Evolutionary conservation across 192 early-diverging fungal species (phyloP), one percentile per base, ranked within the genome.

Genomic region (Bifiguratus adelaidae): DNA sequence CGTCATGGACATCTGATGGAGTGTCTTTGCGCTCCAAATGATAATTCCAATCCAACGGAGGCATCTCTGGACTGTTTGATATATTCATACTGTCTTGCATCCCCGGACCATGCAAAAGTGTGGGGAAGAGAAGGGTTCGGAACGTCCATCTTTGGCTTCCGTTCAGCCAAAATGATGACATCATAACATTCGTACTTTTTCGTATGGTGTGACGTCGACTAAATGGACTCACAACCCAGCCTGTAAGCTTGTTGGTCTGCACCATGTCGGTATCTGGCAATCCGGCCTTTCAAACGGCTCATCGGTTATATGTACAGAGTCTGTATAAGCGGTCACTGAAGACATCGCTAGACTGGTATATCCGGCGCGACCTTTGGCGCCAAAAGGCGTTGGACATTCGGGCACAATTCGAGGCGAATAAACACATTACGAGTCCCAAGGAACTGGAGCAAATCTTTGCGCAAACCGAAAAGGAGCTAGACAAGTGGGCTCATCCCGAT

Each of bases 271-370:
- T 58, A 38, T 52, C 63, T 20, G 21, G 36, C 41, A 40, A n/a
- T n/a, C n/a, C 47, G 34, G 42, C 50, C 43, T 52, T 48, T 33
- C 63, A 68, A 52, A 57, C 58, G 16, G 83, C 66, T 44, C 88
- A 91, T 60, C 63, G 71, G 37, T 64, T 65, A 35, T 78, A 85
- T 56, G 81, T 94, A 30, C 80, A 77, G 47, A 81, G 82, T 23
- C 72, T 96, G 37, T 96, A 92, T 80, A 78, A 76, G 60, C 74
- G 81, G 35, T 82, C 88, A 11, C 82, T 96, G 35, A 77, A 81
- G 58, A 74, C 82, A 24, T 74, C 85, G 11, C 65, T 76, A 38
- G 89, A 94, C 70, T 96, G 93, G 93, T 86, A 87, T 65, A 86
- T 87, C 57, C 78, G 85, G 59, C 79, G 85, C 40, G 58, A 60